Evolutionary conservation across 768 basidiomycete species (phyloP), one percentile per base, ranked within the genome.

Genomic region (Rhodotorula sphaerocarpa): DNA sequence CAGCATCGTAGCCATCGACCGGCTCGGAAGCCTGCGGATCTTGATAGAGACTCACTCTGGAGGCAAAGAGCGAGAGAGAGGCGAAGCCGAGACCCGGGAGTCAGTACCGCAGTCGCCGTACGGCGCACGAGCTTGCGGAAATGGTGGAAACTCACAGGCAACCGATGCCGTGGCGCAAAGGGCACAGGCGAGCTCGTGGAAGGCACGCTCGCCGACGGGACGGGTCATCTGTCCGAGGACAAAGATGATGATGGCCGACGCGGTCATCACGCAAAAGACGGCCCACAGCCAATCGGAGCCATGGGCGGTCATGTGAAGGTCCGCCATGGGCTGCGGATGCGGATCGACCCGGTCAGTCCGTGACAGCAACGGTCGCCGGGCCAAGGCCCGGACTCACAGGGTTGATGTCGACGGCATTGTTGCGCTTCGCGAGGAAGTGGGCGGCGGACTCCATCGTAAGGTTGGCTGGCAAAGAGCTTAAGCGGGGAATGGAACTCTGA

Each of bases 281-380:
- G 81, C 77, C 81, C 81, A 83, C 18, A 80, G 71, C 79, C 79
- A 83, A 71, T 81, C 76, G 0, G 81, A 80, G 6, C 78, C 81
- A 63, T 73, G 69, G 20, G 70, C 75, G 55, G 78, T 78, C 72
- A 82, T 79, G 72, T 79, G 76, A 57, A 65, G 31, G 57, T 64
- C 52, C 43, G 44, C 43, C 10, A 9, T 21, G 7, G n/a, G 5
- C 44, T 55, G 43, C 14, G 54, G 36, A 39, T 16, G 36, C 36
- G 36, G 10, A 16, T 39, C 10, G 16, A 16, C 16, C 10, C 36
- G 36, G 36, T 39, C 16, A 39, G 10, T 39, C 3, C 4, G 21
- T 5, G 23, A 0, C 0, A 25, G 14, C 23, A 7, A 23, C 20
- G 1, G 16, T 28, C 10, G 27, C 3, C 27, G 27, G 18, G 18